Conservation (phyloP, 192 early-diverging fungal species). For the Coemansia umbellata region DNA sequence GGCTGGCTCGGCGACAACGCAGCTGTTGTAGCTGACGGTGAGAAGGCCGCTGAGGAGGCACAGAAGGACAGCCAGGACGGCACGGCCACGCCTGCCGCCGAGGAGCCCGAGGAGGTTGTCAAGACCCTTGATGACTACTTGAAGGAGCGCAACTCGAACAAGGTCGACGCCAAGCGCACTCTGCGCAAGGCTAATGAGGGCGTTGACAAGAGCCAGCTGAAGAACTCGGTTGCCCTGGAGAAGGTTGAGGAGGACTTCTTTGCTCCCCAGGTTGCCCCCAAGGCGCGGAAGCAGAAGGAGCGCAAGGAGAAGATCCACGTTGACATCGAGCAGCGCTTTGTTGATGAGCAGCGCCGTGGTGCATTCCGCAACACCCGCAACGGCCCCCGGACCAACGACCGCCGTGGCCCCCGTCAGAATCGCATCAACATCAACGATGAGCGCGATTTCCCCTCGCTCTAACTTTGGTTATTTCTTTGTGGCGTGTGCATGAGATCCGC, state of each 20-base stretch:
- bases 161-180: slow-evolving; percentile 56
- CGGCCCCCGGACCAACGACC: slow-evolving; percentile 47
- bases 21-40: slow-evolving; percentile 34
- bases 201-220: slow-evolving; percentile 77
- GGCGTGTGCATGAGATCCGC: too few relatives aligned
- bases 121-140: slow-evolving; percentile 89
- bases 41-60: slow-evolving; percentile 37
- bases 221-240: slow-evolving; percentile 66
- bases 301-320: slow-evolving; percentile 71
- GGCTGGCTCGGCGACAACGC: slow-evolving; percentile 64
- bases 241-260: slow-evolving; percentile 73
- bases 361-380: slow-evolving; percentile 56
- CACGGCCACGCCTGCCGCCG: slow-evolving; percentile 40
- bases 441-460: slow-evolving; percentile 68
- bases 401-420: slow-evolving; percentile 49
- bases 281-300: slow-evolving; percentile 60
- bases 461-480: too few relatives aligned
- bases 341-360: slow-evolving; percentile 59
- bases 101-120: slow-evolving; percentile 73
- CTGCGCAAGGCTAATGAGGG: slow-evolving; percentile 87
- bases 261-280: slow-evolving; percentile 52
- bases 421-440: slow-evolving; percentile 65
- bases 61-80: slow-evolving; percentile 43
- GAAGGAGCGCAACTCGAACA: slow-evolving; percentile 60
- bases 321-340: slow-evolving; percentile 79